Conservation (phyloP, 2,329 filamentous ascomycete species). For the Nothopassalora personata region DNA sequence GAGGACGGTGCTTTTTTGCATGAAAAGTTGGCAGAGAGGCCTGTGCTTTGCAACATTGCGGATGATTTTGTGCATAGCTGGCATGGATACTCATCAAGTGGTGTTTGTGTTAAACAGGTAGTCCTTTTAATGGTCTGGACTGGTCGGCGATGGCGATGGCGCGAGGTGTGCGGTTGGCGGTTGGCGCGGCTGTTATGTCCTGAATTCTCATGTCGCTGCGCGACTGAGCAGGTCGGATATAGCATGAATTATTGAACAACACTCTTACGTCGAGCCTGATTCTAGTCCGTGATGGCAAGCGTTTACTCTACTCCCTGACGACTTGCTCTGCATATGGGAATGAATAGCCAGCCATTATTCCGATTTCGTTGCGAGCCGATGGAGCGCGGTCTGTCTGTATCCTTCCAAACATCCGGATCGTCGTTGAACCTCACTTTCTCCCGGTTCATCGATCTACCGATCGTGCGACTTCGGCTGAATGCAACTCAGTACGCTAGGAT, state of each 20-base stretch:
- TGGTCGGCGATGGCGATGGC: not conserved
- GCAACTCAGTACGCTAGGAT: not conserved
- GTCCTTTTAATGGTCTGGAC: not conserved
- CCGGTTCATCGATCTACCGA: not conserved
- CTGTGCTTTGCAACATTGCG: not conserved
- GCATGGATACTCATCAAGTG: not conserved
- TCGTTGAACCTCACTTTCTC: not conserved
- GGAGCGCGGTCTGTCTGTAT: not conserved
- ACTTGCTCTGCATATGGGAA: too few relatives aligned
- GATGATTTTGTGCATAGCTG: not conserved
- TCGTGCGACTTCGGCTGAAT: not conserved
- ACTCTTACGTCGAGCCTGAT: not conserved
- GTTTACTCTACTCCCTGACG: not conserved
- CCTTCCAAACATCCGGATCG: not conserved
- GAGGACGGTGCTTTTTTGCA: not conserved
- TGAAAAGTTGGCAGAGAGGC: slow-evolving; percentile 1
- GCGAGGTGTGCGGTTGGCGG: not conserved
- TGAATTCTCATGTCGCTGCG: not conserved
- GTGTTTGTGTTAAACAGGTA: not conserved
- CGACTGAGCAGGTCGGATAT: not conserved
- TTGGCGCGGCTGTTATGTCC: not conserved
- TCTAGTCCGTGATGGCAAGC: not conserved
- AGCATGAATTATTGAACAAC: slow-evolving; percentile 1
- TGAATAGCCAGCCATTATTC: not conserved
- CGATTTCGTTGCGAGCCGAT: not conserved